phyloP scores from a whole-genome alignment of 2,329 filamentous ascomycete species.

The Daldinia sp. region DNA sequence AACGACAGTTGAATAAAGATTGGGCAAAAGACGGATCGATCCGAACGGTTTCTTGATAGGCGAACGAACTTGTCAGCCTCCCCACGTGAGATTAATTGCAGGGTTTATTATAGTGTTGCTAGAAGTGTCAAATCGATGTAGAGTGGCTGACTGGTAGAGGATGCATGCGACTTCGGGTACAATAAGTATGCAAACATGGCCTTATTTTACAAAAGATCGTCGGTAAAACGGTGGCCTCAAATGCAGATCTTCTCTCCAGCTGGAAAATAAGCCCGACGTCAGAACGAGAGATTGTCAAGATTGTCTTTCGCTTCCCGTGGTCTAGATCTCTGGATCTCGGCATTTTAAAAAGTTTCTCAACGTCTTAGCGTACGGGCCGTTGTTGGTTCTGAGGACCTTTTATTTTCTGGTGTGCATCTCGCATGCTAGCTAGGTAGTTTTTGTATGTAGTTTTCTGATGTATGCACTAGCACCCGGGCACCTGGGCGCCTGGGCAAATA shows the following conservation, averaged over 20 bases:
- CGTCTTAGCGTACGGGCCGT: background rate
- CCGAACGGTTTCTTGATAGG: constrained; percentile 23
- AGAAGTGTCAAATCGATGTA: too few relatives aligned
- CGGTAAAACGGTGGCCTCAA: constrained; percentile 31
- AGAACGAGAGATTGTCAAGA: constrained; percentile 2
- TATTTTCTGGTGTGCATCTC: background rate
- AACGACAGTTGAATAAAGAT: background rate
- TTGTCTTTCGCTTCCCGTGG: constrained; percentile 7
- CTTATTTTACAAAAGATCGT: constrained; percentile 29
- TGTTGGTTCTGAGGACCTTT: background rate
- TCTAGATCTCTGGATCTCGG: constrained; percentile 26
- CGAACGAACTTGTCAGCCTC: constrained; percentile 22
- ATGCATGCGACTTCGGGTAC: constrained; percentile 9
- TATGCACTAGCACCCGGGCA: too few relatives aligned
- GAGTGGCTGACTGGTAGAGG: too few relatives aligned
- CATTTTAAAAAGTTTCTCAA: constrained; percentile 16
- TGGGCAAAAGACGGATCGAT: constrained; percentile 9
- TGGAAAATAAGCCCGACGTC: constrained; percentile 28
- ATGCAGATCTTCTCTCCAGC: constrained; percentile 32
- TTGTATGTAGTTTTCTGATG: background rate
- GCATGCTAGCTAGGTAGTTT: too few relatives aligned
- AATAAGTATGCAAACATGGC: constrained; percentile 22
- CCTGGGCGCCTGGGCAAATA: too few relatives aligned
- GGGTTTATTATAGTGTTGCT: background rate
- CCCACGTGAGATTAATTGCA: constrained; percentile 26